Base-by-base conservation (phyloP, 306 rosid species). In the Vicia sativa region DNA sequence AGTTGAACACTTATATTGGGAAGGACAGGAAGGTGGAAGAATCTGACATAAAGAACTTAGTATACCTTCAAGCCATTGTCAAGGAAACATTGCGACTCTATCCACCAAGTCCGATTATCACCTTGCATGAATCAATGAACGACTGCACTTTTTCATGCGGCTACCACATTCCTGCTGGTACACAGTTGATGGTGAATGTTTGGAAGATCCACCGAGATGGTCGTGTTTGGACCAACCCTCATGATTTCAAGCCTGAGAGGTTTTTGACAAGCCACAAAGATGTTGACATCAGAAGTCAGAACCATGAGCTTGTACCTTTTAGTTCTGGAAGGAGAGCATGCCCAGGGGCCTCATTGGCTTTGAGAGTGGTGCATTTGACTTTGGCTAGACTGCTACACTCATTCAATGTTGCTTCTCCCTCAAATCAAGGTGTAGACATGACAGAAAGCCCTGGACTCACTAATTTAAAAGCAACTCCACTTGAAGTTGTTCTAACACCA, bases 381-480 rank as follows among this genome's bases (percentile, higher is more conserved):
- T 50, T 81, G 71, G 82, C 85, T 35, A 60, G 14, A 48, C 1
- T 81, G 9, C 43, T 77, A 2, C 77, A 81, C 6, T 35, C 55
- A 50, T 81, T 77, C 26, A n/a, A 43, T 15, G 59, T 81, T 52
- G 71, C 68, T 41, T 37, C 43, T 12, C 82, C 82, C 35, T 70
- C 72, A 8, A 66, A 74, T 29, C 75, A 81, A 70, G 50, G 7
- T 44, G 78, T 81, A 1, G 83, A 81, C 53, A 81, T 81, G 86
- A 78, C 83, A 25, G 82, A 67, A 66, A 81, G 82, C 78, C 43
- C 13, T 53, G 86, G 82, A 43, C 74, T 81, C 66, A 78, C 85
- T 2, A 73, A 74, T 67, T 65, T 77, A 55, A 81, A 77, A 66
- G 75, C 75, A 15, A 74, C 74, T 37, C 80, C 82, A 0, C 78